Conservation (phyloP, 441 rosid species). For the Eruca vesicaria region DNA sequence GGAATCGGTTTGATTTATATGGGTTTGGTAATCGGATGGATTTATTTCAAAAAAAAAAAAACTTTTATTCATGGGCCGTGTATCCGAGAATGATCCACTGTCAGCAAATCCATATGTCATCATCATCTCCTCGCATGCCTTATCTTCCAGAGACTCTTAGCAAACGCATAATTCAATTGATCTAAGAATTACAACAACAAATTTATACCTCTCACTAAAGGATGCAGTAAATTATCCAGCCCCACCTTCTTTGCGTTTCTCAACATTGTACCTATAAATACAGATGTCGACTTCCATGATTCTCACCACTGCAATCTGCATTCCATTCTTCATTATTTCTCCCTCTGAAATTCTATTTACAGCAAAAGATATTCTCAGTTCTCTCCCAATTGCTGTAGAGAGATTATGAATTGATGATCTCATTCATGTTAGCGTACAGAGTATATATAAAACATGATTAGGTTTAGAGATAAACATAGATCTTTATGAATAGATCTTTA, state of each 20-base stretch:
- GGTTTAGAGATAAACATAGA: too few species aligned
- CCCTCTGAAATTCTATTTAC: neutral
- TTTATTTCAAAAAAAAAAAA: neutral
- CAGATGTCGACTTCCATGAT: neutral
- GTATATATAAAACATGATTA: too few species aligned
- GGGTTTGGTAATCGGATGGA: neutral
- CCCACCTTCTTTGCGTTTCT: neutral
- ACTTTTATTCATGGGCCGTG: neutral
- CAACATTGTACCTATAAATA: neutral
- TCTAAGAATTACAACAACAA: neutral
- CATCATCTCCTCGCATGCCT: neutral
- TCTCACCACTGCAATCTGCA: neutral
- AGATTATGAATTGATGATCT: too few species aligned
- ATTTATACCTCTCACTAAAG: neutral
- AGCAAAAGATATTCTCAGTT: neutral
- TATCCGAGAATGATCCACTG: neutral
- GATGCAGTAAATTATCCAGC: neutral
- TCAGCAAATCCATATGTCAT: neutral
- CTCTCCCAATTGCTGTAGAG: too few species aligned
- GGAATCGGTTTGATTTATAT: too few species aligned
- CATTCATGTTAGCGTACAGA: too few species aligned
- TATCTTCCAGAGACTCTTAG: neutral
- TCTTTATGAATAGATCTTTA: too few species aligned
- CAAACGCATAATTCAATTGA: neutral
- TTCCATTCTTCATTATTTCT: neutral